Conservation (phyloP, 1,284 basidiomycete genomes). For the Ceratobasidium sp. region DNA sequence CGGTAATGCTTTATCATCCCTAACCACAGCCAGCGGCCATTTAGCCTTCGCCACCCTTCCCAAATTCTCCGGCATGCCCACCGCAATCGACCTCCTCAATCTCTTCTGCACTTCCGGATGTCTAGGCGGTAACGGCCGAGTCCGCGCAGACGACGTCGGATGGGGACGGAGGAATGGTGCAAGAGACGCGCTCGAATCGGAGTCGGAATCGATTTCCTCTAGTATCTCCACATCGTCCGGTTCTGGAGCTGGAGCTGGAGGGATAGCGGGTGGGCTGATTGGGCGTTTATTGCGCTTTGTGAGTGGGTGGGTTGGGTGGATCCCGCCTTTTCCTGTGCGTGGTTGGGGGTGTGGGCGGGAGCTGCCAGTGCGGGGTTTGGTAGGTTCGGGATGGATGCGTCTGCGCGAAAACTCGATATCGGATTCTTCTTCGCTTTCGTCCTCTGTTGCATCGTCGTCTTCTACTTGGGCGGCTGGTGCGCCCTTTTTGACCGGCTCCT, state of each 20-base stretch:
- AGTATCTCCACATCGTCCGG: no score
- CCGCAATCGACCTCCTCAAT: not conserved
- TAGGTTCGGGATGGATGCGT: no score
- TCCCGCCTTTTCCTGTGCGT: not conserved
- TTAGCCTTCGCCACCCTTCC: not conserved
- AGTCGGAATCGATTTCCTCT: no score
- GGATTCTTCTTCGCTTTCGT: conserved; percentile 4
- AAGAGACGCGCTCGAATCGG: not conserved
- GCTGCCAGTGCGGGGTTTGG: no score
- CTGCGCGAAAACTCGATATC: no score
- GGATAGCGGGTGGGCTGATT: not conserved
- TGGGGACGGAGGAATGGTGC: conserved; percentile 23
- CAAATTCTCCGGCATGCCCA: not conserved
- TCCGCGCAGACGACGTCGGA: conserved; percentile 28
- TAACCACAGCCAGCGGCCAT: conserved; percentile 13
- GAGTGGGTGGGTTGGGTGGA: not conserved
- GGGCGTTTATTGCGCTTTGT: not conserved
- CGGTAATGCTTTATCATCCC: not conserved
- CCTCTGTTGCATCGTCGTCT: conserved; percentile 9
- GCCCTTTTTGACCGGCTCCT: not conserved
- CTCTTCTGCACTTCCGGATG: not conserved
- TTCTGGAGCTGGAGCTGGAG: not conserved
- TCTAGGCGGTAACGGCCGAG: not conserved
- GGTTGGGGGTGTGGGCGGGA: no score
- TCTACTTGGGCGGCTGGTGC: not conserved